Percentiles rank a stretch among this genome's conserved stretches.
Evolutionary conservation across 2,329 filamentous ascomycete genomes (phyloP).

Genomic region (Nigrospora sphaerica): DNA sequence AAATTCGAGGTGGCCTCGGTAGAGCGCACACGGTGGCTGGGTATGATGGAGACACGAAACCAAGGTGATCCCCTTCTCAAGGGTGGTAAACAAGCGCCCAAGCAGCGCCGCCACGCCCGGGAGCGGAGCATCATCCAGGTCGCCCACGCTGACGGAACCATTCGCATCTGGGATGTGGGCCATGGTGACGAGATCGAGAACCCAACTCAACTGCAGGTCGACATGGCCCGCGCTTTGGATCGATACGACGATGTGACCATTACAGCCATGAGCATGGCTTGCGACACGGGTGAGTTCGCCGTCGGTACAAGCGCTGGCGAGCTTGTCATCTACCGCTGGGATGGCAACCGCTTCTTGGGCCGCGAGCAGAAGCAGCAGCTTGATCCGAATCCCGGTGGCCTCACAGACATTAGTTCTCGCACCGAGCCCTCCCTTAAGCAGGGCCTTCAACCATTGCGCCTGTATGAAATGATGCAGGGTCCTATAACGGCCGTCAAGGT

Average conservation of each 20-base stretch:
- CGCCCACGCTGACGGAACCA: constrained; percentile 81
- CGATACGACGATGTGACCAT: constrained; percentile 73
- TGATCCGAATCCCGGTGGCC: constrained; percentile 56
- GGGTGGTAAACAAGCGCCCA: constrained; percentile 68
- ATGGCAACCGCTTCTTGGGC: constrained; percentile 67
- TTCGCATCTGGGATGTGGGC: constrained; percentile 90
- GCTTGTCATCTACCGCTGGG: constrained; percentile 81
- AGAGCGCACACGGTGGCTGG: constrained; percentile 77
- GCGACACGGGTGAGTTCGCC: constrained; percentile 76
- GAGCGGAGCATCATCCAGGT: constrained; percentile 78
- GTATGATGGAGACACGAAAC: constrained; percentile 76
- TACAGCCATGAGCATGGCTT: constrained; percentile 70
- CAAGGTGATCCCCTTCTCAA: constrained; percentile 71
- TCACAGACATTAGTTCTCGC: constrained; percentile 68
- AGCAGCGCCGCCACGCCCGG: constrained; percentile 70
- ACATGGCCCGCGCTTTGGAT: constrained; percentile 75
- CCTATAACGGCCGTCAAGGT: constrained; percentile 72
- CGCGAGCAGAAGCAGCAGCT: constrained; percentile 47
- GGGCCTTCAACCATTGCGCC: constrained; percentile 69
- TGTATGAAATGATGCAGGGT: constrained; percentile 80
- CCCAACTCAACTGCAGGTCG: constrained; percentile 70
- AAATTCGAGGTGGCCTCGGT: constrained; percentile 66
- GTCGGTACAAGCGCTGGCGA: constrained; percentile 81
- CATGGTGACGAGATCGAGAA: constrained; percentile 94
- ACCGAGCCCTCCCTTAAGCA: constrained; percentile 69